phyloP scores from a whole-genome alignment of 257 asterid species.

The Solanum etuberosum region DNA sequence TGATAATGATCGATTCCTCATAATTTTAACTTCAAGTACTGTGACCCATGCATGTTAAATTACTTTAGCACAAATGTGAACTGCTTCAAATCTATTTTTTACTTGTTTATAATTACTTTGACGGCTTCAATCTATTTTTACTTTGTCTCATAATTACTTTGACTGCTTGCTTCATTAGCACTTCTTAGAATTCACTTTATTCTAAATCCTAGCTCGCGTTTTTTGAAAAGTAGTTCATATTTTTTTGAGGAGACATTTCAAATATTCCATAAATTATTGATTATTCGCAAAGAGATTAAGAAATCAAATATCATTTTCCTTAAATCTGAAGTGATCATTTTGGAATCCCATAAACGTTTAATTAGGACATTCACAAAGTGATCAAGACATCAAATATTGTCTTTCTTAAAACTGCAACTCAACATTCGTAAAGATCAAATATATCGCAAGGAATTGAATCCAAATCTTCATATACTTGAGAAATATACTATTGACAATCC shows the following conservation, averaged over 20 bases:
- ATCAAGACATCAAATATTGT: fast-evolving
- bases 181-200: not conserved
- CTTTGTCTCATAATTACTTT: not conserved
- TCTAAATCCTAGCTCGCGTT: fast-evolving
- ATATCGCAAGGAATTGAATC: not conserved
- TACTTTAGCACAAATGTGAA: not conserved
- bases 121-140: not conserved
- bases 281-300: not conserved
- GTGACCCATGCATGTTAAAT: not conserved
- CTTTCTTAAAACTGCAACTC: not conserved
- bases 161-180: not conserved
- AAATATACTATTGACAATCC: too few species aligned
- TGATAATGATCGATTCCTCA: not conserved
- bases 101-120: not conserved
- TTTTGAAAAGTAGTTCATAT: too few species aligned
- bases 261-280: fast-evolving
- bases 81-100: not conserved
- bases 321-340: not conserved
- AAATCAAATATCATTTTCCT: not conserved
- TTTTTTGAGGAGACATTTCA: fast-evolving
- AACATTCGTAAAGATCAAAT: not conserved
- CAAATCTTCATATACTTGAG: too few species aligned
- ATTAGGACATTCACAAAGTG: not conserved
- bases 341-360: not conserved
- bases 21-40: not conserved